phyloP scores from a whole-genome alignment of 495 filamentous ascomycete species.

The Lophiostoma macrostomum region DNA sequence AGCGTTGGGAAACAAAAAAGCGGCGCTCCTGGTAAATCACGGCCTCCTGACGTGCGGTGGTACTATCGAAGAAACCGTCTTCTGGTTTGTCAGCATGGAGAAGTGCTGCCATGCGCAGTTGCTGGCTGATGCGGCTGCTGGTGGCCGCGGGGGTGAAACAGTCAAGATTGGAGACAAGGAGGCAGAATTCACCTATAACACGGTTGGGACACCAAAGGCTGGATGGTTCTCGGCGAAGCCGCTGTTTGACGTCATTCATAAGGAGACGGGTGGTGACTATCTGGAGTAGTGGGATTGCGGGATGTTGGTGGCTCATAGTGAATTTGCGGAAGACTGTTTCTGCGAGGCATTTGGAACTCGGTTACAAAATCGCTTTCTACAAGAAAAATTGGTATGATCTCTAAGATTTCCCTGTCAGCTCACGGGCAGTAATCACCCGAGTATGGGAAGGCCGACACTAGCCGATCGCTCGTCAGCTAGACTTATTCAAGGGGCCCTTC shows the following conservation, averaged over 20 bases:
- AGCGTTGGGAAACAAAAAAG: slow-evolving; percentile 65
- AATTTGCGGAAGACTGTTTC: background rate
- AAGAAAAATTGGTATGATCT: too few relatives aligned
- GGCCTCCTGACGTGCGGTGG: slow-evolving; percentile 51
- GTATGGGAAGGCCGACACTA: too few relatives aligned
- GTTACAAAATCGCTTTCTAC: too few relatives aligned
- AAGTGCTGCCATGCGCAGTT: slow-evolving; percentile 75
- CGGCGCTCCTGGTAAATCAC: slow-evolving; percentile 69
- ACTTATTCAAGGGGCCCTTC: too few relatives aligned
- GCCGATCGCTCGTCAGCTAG: too few relatives aligned
- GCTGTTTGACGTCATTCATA: slow-evolving; percentile 69
- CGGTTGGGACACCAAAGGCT: slow-evolving; percentile 58
- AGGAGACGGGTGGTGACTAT: slow-evolving; percentile 60
- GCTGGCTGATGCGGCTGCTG: slow-evolving; percentile 71
- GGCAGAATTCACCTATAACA: slow-evolving; percentile 64
- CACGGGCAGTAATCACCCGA: too few relatives aligned
- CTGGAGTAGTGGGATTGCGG: slow-evolving; percentile 41
- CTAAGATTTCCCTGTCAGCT: too few relatives aligned
- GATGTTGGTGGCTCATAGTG: background rate
- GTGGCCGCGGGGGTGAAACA: slow-evolving; percentile 59
- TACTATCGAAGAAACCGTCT: slow-evolving; percentile 52
- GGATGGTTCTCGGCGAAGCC: slow-evolving; percentile 74
- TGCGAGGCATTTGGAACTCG: too few relatives aligned
- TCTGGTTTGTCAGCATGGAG: slow-evolving; percentile 74
- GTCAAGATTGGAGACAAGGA: slow-evolving; percentile 67